Evolutionary conservation across 163 green algal species (phyloP).

Genomic region (Coccomyxa subellipsoidea): DNA sequence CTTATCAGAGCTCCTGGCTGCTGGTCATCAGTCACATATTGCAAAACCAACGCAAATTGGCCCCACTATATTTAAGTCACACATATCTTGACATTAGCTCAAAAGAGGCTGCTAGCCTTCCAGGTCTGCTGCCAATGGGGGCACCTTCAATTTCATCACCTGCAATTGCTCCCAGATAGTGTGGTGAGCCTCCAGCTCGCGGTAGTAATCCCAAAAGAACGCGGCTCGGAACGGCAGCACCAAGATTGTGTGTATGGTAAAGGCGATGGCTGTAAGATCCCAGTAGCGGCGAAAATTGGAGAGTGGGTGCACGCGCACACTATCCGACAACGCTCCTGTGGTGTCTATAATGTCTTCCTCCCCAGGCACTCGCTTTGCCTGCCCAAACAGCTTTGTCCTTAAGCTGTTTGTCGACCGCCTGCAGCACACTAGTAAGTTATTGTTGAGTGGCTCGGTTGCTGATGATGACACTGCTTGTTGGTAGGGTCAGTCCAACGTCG

Average conservation of each 20-base stretch:
- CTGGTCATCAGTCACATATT: no score
- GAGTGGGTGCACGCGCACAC: slow-evolving; percentile 26
- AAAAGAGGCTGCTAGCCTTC: no score
- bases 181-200: slow-evolving; percentile 16
- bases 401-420: slow-evolving; percentile 31
- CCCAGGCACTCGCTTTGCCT: slow-evolving; percentile 7
- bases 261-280: slow-evolving; percentile 24
- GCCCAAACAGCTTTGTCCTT: slow-evolving; percentile 25
- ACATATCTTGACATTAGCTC: no score
- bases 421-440: not conserved
- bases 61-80: no score
- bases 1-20: no score
- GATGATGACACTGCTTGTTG: no score
- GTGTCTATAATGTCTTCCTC: not conserved
- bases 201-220: slow-evolving; percentile 28
- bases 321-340: not conserved
- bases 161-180: slow-evolving; percentile 26
- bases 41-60: no score
- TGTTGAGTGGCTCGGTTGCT: not conserved
- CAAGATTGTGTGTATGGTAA: slow-evolving; percentile 29
- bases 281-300: slow-evolving; percentile 23
- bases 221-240: slow-evolving; percentile 29
- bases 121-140: not conserved
- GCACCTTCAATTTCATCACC: not conserved
- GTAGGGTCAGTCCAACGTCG: no score